Evolutionary conservation across 805 yeast species (phyloP), one percentile per base, ranked within the genome.

Genomic region (Helenozyma rhizophorensis): DNA sequence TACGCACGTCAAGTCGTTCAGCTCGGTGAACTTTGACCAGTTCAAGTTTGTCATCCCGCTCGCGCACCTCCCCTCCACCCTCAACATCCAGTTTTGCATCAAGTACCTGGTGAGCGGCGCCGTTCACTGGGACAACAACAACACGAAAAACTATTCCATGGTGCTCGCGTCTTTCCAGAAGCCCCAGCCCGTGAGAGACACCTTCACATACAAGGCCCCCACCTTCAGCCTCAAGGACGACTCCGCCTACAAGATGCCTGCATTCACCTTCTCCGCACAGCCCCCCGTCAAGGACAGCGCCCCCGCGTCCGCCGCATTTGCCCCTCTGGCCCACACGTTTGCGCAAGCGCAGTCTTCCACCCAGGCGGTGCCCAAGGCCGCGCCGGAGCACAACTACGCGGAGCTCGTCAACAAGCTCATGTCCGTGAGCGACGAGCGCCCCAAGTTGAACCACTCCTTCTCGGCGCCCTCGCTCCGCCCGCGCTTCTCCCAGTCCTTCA

Each of bases 21-120:
- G 43, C 15, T 40, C 53, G 12, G 46, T 43, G 19, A 48, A 68
- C 45, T 60, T 61, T 43, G 72, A 69, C 53, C 62, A 68, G 53
- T 70, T 78, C 53, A 65, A 67, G 30, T 76, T 78, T 47, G 64
- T 65, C 30, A 65, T 78, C 23, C 71, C 72, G 23, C 51, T 71
- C 37, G 46, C 54, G 15, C 58, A 51, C 27, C 50, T 68, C 32
- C 45, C 60, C 14, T 54, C 47, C 23, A 40, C 34, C 29, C 33
- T 70, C 35, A 50, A 58, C 14, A 40, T 70, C 30, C 59, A 62
- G 37, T 45, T 62, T 40, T 61, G 64, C 33, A 36, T 65, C 28
- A 53, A 52, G 33, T 65, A 64, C 39, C 42, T 39, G 4, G 67
- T 56, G 9, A 45, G 47, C 38, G 46, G 51, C 39, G 35, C 43